A percentile compares a stretch with the other conserved stretches of the same genome.
Evolutionary conservation across 495 filamentous ascomycete species (phyloP).

Genomic region (Neurospora tetraspora): DNA sequence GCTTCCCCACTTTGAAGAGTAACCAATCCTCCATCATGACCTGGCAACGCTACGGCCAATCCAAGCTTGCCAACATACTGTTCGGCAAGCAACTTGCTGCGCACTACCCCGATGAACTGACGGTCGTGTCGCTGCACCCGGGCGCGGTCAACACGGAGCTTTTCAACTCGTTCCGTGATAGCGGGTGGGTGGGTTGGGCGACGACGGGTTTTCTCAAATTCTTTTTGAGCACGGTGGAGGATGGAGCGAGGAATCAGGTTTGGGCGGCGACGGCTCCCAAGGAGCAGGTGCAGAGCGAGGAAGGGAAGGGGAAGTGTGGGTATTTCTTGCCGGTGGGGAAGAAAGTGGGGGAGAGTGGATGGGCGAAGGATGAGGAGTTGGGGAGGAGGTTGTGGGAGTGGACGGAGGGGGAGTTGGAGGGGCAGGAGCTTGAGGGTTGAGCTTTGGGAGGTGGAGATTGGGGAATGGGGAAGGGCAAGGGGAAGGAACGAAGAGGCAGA

Average conservation of each 20-base stretch:
- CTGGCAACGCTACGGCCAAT: slow-evolving; percentile 49
- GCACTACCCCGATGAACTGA: slow-evolving; percentile 44
- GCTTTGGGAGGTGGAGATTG: neutral
- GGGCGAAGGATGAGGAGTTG: slow-evolving; percentile 37
- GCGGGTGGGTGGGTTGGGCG: slow-evolving; percentile 5
- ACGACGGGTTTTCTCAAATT: slow-evolving; percentile 6
- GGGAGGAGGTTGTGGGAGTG: slow-evolving; percentile 50
- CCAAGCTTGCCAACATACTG: slow-evolving; percentile 65
- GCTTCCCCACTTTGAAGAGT: too few relatives aligned
- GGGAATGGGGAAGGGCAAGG: too few relatives aligned
- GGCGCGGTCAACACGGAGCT: slow-evolving; percentile 52
- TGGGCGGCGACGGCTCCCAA: slow-evolving; percentile 42
- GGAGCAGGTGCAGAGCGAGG: slow-evolving; percentile 30
- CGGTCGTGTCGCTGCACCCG: slow-evolving; percentile 52
- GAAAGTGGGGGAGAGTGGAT: neutral
- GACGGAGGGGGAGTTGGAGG: slow-evolving; percentile 44
- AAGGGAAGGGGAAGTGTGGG: slow-evolving; percentile 10
- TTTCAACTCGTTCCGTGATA: slow-evolving; percentile 13
- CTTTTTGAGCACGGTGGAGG: slow-evolving; percentile 24
- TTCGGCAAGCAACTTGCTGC: slow-evolving; percentile 49
- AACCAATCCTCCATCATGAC: slow-evolving; percentile 18
- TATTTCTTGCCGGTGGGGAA: slow-evolving; percentile 28
- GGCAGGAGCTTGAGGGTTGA: neutral
- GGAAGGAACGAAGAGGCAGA: too few relatives aligned
- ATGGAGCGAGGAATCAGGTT: slow-evolving; percentile 49